Evolutionary conservation across 1,284 basidiomycete genomes (phyloP), one percentile per base, ranked within the genome.

Genomic region (Ceratobasidium sp.): DNA sequence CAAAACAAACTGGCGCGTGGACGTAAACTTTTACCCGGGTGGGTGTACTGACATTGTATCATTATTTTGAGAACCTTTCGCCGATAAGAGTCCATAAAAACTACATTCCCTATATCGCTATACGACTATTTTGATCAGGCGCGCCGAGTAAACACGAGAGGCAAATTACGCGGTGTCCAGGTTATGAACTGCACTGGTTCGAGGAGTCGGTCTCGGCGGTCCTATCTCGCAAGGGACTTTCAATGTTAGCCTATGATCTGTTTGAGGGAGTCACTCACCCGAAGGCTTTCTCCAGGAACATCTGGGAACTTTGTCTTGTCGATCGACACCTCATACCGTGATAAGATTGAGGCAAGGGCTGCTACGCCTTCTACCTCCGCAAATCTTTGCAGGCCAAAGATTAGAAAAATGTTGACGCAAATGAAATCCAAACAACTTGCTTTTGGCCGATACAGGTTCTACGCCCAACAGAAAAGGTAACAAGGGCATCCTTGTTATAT

Each of bases 401-500:
- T 44, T 44, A 10, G 44, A n/a, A 12, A 15, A 3, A 5, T 12
- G 17, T 28, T 33, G 33, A 23, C 7, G 38, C 26, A 23, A 20
- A 57, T 13, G 3, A 33, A 3, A 20, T 4, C 10, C 7, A 26
- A n/a, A 20, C 20, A 20, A n/a, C 77, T 13, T 56, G 73, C 77
- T 59, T 70, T 50, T 56, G 67, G 1, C 77, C 77, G 23, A 78
- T 61, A 40, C 77, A 73, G 28, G 68, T 33, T 71, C 77, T 44
- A 10, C 48, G 40, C 26, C 76, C 76, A 15, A 57, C 56, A 38
- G 77, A 78, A 69, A 71, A 78, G 0, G 77, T 40, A 9, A 64
- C 5, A 48, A 78, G 61, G 3, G 77, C 76, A 61, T 77, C 76
- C 38, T 65, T 70, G 48, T 54, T 52, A 46, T 69, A 71, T 78